These are phyloP conservation scores for Plantago ovata DNA, from an alignment of 257 asterid species.

Conservation along the genomic window DNA sequence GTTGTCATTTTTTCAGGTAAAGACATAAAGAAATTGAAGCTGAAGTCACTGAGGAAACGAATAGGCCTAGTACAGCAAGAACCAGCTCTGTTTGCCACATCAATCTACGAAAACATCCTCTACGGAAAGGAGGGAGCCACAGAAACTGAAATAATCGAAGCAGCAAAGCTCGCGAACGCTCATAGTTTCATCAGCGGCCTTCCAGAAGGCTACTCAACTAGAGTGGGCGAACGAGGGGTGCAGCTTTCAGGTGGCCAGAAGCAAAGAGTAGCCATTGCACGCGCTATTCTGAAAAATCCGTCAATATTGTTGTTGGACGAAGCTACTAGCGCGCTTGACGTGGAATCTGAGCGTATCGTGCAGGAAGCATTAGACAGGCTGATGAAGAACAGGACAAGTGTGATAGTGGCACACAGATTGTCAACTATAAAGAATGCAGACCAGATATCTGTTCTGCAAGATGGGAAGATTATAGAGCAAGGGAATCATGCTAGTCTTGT, in stretches of 20 bases:
- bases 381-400: slow-evolving; percentile 71
- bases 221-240: slow-evolving; percentile 80
- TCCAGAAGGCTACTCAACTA: slow-evolving; percentile 84
- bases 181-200: slow-evolving; percentile 73
- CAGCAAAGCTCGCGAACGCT: slow-evolving; percentile 90
- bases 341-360: slow-evolving; percentile 69
- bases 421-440: slow-evolving; percentile 68
- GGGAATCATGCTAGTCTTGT: slow-evolving; percentile 66
- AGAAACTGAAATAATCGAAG: slow-evolving; percentile 79
- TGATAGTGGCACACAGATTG: slow-evolving; percentile 72
- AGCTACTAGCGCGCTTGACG: slow-evolving; percentile 79
- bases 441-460: slow-evolving; percentile 69
- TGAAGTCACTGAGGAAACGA: slow-evolving; percentile 76
- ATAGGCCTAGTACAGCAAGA: slow-evolving; percentile 96
- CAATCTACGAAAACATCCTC: slow-evolving; percentile 81
- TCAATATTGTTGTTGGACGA: slow-evolving; percentile 68
- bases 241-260: slow-evolving; percentile 85
- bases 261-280: slow-evolving; percentile 83
- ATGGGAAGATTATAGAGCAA: slow-evolving; percentile 72
- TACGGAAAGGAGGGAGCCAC: slow-evolving; percentile 95
- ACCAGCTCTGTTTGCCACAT: slow-evolving; percentile 93
- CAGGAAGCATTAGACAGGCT: slow-evolving; percentile 66
- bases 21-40: slow-evolving; percentile 76
- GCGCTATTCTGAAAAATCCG: slow-evolving; percentile 76
- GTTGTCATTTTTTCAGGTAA: slow-evolving; percentile 63